These are phyloP conservation scores for Garcia nutans DNA, from an alignment of 345 rosid genomes.

Conservation along the genomic window DNA sequence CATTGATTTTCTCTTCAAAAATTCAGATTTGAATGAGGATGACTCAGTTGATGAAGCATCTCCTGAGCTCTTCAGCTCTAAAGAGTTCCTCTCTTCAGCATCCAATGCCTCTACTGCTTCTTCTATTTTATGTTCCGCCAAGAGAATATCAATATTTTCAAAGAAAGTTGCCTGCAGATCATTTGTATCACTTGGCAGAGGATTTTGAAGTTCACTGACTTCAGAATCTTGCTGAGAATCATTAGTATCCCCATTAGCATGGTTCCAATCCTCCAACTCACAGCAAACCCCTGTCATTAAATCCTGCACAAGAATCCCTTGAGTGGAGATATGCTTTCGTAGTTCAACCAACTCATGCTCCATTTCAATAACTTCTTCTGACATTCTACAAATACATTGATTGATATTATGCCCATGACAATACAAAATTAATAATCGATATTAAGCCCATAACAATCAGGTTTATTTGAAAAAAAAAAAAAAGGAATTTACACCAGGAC, in stretches of 20 bases:
- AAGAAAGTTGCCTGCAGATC: conserved; percentile 42
- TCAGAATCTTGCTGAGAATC: conserved; percentile 39
- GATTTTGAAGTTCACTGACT: conserved; percentile 30
- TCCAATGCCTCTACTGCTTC: conserved; percentile 69
- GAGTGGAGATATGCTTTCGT: conserved; percentile 82
- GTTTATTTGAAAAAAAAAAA: not conserved
- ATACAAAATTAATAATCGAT: conserved; percentile 25
- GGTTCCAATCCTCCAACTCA: conserved; percentile 75
- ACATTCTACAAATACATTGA: conserved; percentile 52
- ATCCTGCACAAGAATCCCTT: conserved; percentile 83
- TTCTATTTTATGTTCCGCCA: conserved; percentile 82
- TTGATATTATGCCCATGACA: not conserved
- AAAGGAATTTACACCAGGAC: not conserved
- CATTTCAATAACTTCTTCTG: conserved; percentile 93
- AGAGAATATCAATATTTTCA: conserved; percentile 71
- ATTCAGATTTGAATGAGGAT: conserved; percentile 51
- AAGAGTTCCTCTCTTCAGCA: conserved; percentile 61
- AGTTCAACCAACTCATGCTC: conserved; percentile 88
- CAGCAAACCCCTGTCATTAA: conserved; percentile 72
- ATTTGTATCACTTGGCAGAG: conserved; percentile 33
- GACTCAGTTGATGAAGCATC: conserved; percentile 47
- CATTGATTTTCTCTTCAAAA: conserved; percentile 59
- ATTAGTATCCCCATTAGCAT: conserved; percentile 32
- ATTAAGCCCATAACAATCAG: not conserved
- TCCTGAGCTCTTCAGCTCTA: conserved; percentile 56